These are phyloP conservation scores for Didymella sp. DNA, from an alignment of 2,329 filamentous ascomycete genomes.

Conservation along the genomic window DNA sequence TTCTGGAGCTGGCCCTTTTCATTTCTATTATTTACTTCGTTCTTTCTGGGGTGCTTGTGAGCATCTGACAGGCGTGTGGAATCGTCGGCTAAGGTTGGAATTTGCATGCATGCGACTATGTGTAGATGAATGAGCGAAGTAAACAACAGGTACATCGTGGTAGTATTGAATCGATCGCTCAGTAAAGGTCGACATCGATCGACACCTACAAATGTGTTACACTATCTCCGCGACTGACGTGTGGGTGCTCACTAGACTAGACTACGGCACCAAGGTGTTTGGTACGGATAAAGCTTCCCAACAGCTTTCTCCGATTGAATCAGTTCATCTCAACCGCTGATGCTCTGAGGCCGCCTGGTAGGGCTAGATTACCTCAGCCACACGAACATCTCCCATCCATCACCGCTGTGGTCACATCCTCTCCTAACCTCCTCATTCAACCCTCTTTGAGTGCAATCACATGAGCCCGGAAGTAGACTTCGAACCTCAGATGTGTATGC, in stretches of 20 bases:
- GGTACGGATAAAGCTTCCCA: background rate
- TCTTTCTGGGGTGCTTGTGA: slow-evolving; percentile 1
- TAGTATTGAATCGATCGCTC: slow-evolving; percentile 3
- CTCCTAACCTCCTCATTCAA: background rate
- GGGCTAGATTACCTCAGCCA: background rate
- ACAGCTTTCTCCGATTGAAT: too few relatives aligned
- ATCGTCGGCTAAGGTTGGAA: background rate
- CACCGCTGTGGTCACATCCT: background rate
- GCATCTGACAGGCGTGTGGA: background rate
- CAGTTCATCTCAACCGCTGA: background rate
- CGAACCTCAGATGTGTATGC: background rate
- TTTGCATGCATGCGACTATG: slow-evolving; percentile 3
- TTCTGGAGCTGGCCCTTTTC: slow-evolving; percentile 11
- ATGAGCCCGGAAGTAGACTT: background rate
- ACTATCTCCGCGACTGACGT: background rate
- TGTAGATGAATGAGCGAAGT: slow-evolving; percentile 10
- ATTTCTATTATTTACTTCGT: slow-evolving; percentile 5
- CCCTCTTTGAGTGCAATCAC: background rate
- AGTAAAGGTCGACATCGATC: background rate
- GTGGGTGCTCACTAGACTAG: background rate
- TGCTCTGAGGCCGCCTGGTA: background rate
- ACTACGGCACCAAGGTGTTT: background rate
- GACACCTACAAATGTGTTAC: background rate
- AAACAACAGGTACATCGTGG: slow-evolving; percentile 3
- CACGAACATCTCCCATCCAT: background rate